These are phyloP conservation scores for Xylaria cubensis DNA, from an alignment of 495 filamentous ascomycete genomes.

Conservation along the genomic window DNA sequence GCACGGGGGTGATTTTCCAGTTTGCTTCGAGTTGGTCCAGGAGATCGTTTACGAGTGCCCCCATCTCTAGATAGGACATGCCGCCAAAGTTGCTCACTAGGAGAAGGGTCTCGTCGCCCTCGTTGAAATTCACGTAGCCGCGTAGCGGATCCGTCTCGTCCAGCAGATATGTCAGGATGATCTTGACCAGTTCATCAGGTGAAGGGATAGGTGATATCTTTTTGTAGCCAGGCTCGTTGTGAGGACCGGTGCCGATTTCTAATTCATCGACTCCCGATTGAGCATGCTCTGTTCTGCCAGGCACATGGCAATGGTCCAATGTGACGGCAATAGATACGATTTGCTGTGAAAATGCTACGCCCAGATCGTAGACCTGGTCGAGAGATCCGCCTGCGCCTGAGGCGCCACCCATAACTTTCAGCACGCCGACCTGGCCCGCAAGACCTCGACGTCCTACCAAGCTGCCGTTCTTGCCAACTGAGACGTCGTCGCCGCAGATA, in stretches of 20 bases:
- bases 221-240: slow-evolving; percentile 67
- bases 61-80: slow-evolving; percentile 66
- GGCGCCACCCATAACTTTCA: slow-evolving; percentile 56
- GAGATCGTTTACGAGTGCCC: slow-evolving; percentile 60
- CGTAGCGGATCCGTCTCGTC: slow-evolving; percentile 62
- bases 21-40: slow-evolving; percentile 53
- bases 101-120: slow-evolving; percentile 61
- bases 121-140: slow-evolving; percentile 63
- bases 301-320: slow-evolving; percentile 69
- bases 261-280: slow-evolving; percentile 54
- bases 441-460: slow-evolving; percentile 65
- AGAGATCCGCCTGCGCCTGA: slow-evolving; percentile 58
- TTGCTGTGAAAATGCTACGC: slow-evolving; percentile 58
- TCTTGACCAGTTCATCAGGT: slow-evolving; percentile 58
- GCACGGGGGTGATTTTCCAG: slow-evolving; percentile 56
- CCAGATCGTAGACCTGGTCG: slow-evolving; percentile 63
- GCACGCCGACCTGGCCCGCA: slow-evolving; percentile 58
- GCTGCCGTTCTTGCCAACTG: slow-evolving; percentile 62
- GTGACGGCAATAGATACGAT: slow-evolving; percentile 66
- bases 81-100: slow-evolving; percentile 70
- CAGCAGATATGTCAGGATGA: slow-evolving; percentile 60
- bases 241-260: slow-evolving; percentile 66
- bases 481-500: slow-evolving; percentile 67
- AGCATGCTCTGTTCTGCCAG: slow-evolving; percentile 62
- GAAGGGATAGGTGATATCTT: slow-evolving; percentile 62